Percentiles rank a stretch among this genome's conserved stretches.
These are phyloP conservation scores for Aspergillus calidoustus DNA, from an alignment of 2,329 filamentous ascomycete genomes.

Conservation along the genomic window DNA sequence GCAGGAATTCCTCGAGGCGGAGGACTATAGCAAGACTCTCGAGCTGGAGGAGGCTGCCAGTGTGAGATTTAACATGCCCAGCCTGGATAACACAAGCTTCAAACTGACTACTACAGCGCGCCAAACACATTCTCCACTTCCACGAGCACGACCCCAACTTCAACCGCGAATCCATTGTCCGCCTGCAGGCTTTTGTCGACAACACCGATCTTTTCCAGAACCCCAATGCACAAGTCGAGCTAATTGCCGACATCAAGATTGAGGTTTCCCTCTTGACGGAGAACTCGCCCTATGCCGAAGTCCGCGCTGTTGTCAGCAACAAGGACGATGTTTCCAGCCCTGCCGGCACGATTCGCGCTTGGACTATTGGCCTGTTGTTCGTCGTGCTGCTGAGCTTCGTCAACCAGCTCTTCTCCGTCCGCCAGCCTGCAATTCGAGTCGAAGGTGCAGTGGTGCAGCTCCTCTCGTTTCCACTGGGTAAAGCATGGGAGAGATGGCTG, in stretches of 20 bases:
- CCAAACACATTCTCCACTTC: constrained; percentile 8
- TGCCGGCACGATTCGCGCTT: constrained; percentile 38
- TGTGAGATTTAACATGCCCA: not conserved
- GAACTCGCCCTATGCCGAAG: constrained; percentile 24
- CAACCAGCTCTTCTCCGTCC: constrained; percentile 26
- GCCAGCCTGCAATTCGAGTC: constrained; percentile 16
- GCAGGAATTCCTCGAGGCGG: not conserved
- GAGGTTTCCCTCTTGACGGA: constrained; percentile 6
- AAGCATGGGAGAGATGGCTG: constrained; percentile 8
- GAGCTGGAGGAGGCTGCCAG: not conserved
- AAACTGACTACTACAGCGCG: not conserved
- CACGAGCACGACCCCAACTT: constrained; percentile 12
- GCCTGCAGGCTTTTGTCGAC: constrained; percentile 1
- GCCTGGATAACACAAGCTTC: not conserved
- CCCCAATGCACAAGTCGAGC: not conserved
- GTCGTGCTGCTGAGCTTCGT: constrained; percentile 21
- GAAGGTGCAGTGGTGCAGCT: constrained; percentile 9
- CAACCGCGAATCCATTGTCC: not conserved
- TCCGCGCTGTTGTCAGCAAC: constrained; percentile 23
- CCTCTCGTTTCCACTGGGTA: constrained; percentile 12
- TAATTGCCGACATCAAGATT: not conserved
- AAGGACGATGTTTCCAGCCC: constrained; percentile 24
- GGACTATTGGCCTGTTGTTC: constrained; percentile 46
- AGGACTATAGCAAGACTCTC: not conserved
- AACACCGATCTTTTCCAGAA: constrained; percentile 9